Evolutionary conservation across 192 early-diverging fungal species (phyloP), one percentile per base, ranked within the genome.

Genomic region (Oehlia diaphana): DNA sequence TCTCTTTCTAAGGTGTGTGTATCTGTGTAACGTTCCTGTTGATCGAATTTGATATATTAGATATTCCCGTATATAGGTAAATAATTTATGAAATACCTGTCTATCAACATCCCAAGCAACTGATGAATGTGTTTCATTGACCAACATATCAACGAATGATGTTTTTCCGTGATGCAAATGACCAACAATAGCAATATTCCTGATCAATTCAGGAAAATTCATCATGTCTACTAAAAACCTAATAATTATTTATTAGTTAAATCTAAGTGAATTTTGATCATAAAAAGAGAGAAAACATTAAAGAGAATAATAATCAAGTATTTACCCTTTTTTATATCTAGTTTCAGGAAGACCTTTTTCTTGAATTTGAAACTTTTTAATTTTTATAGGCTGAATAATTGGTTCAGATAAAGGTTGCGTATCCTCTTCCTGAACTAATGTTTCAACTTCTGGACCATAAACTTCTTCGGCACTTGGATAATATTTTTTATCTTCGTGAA

Each of bases 401-500:
- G 98, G 98, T 79, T 96, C 94, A 1, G 95, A 91, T 62, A 99
- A 86, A 31, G 96, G 94, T 84, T 98, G 97, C 5, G 98, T 95
- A 82, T 99, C 98, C 84, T 99, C 97, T 76, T 98, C 97, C 81
- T 99, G 95, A 12, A 99, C 98, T 69, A 99, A 78, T 2, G 93
- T 91, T 81, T 99, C 98, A 21, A 99, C 98, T 63, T 91, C 98
- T 61, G 88, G 87, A 13, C 98, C 98, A 85, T 96, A 99, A 26
- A 99, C 92, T 78, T 98, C 97, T 83, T 94, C 94, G 6, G 97
- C 97, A n/a, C 93, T 92, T 5, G 97, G 96, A 76, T 99, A 99
- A 87, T 98, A 98, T 82, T 95, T 95, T 83, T 99, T 99, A 81
- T 99, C 97, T 83, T 99, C 98, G 73, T 99, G 98, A 74, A 98